These are phyloP conservation scores for Paulownia fortunei DNA, from an alignment of 257 asterid species.

Conservation along the genomic window DNA sequence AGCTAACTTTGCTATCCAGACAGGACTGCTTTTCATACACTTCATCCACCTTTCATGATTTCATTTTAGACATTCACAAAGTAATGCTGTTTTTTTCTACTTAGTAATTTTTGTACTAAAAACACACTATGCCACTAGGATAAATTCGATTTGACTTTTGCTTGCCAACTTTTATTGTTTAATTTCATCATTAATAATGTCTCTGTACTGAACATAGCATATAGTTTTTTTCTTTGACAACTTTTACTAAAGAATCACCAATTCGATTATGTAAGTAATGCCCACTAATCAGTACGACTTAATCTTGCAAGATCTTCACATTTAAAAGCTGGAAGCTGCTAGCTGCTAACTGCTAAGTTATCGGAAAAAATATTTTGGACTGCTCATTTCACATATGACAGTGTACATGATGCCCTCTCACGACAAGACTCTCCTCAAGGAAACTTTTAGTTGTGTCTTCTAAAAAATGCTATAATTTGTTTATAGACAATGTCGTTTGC, in stretches of 20 bases:
- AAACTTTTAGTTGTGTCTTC: background rate
- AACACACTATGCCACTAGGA: background rate
- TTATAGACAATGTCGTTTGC: slow-evolving; percentile 61
- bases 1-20: slow-evolving; percentile 31
- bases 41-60: background rate
- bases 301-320: too few species aligned
- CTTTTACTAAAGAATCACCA: too few species aligned
- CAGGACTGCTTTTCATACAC: background rate
- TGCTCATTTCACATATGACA: too few species aligned
- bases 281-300: too few species aligned
- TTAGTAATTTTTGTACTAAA: background rate
- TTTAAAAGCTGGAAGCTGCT: too few species aligned
- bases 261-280: too few species aligned
- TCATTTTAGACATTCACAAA: background rate
- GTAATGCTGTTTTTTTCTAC: background rate
- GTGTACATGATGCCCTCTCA: background rate
- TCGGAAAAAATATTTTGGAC: too few species aligned
- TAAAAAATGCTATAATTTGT: slow-evolving; percentile 35
- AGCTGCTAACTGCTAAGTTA: too few species aligned
- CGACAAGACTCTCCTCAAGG: background rate
- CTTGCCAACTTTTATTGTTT: background rate
- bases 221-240: too few species aligned
- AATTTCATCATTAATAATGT: background rate
- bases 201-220: too few species aligned
- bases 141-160: too few species aligned